Base-by-base conservation (phyloP, 2,329 filamentous ascomycete species). In the Colletotrichum gigasporum region DNA sequence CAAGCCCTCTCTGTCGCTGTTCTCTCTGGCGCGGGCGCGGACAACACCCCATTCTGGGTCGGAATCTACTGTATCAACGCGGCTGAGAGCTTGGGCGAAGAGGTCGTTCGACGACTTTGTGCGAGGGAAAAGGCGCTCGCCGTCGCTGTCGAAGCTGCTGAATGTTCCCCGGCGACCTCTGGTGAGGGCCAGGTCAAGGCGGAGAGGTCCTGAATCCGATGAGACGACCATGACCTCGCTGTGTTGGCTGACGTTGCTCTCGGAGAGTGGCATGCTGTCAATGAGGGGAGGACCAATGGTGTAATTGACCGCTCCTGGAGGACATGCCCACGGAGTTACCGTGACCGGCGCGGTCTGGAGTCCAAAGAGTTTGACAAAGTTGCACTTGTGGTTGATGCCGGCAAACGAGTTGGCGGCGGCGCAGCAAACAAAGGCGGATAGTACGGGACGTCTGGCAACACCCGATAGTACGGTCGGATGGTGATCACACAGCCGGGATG, bases 221-320 rank as follows among this genome's bases (percentile, higher is more conserved):
- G 66, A 67, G 32, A 63, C 60, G 12, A 67, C 45, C 50, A 63
- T 61, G 24, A 68, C 66, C 51, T 67, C 64, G 42, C 39, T 39
- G 11, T 54, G 28, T 32, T 30, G 37, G 18, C n/a, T 35, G 37
- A 52, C 14, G 24, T 32, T 48, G 20, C 47, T 63, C 52, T 48
- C 59, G 9, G 37, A 22, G 35, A 58, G 47, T 16, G 37, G 28
- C 58, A 63, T 65, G 20, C 22, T 51, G 51, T 57, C 30, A 47
- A 20, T 37, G 18, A 30, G 26, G 35, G 26, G 42, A 30, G 35
- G 32, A 22, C 44, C 22, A 37, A 28, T 24, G 18, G 28, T 54
- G 48, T 41, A 20, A 30, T 54, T 42, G 28, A 26, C 16, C 14
- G 56, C 16, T 47, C 22, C 20, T 48, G 42, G 56, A 34, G 45